Evolutionary conservation across 2,329 filamentous ascomycete genomes (phyloP), one percentile per base, ranked within the genome.

Genomic region (Trichoderma gracile): DNA sequence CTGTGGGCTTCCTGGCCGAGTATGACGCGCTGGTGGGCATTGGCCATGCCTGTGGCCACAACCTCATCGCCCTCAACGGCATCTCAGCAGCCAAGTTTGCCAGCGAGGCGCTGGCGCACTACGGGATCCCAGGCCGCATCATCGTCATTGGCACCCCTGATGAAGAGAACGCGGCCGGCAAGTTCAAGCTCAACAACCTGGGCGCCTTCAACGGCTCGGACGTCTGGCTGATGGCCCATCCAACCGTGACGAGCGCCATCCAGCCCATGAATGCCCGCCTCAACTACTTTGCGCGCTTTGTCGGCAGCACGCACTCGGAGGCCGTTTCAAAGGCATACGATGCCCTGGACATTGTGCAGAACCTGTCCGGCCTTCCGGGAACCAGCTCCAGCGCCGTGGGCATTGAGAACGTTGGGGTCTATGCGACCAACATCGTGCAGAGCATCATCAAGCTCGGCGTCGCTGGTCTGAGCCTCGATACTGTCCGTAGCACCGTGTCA

Each of bases 211-310:
- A 65, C 15, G 56, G 50, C 42, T 54, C 67, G 1, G 63, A 67
- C 14, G 38, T 68, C 53, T 68, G 67, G 67, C 25, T 69, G 33
- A 69, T 69, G 67, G 67, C 67, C 14, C 67, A 69, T 33, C 67
- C 67, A 15, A 68, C 62, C 21, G 58, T 30, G 3, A 56, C 59
- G 17, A 65, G 62, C 21, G 67, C 67, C 8, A 46, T 69, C 2
- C 67, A 69, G 59, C 66, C 67, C 10, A 69, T 69, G 67, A 68
- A 69, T 53, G 58, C 62, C 3, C 64, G 67, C 7, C 62, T 69
- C 43, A 69, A 69, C 59, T 60, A 60, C 25, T 69, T 69, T 50
- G 62, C 66, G 9, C 56, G 30, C 2, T 67, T 69, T 38, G 33
- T 40, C 6, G 67, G 66, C 30, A 49, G 38, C 15, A 67, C 64